Evolutionary conservation across 202 grass and related monocot species (phyloP).

Genomic region (Hordeum pubiflorum): DNA sequence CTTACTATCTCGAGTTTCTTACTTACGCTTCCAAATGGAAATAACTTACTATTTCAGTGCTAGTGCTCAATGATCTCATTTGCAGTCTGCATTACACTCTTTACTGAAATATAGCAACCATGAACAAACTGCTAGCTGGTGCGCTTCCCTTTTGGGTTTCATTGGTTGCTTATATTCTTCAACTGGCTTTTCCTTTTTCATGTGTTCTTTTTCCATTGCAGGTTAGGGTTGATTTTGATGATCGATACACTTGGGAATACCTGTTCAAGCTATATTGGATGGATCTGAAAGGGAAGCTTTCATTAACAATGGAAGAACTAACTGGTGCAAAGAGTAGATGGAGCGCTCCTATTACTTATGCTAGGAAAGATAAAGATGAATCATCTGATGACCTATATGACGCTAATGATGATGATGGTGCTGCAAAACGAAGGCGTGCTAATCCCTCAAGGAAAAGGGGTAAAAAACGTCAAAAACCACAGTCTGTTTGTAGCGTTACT

Average conservation of each 20-base stretch:
- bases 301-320: conserved; percentile 85
- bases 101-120: background rate
- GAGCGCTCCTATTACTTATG: conserved; percentile 42
- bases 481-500: background rate
- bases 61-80: background rate
- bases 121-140: background rate
- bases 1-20: background rate
- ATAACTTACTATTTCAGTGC: background rate
- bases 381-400: conserved; percentile 86
- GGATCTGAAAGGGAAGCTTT: conserved; percentile 72
- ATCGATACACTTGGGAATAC: conserved; percentile 89
- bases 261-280: conserved; percentile 97
- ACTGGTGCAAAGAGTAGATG: conserved; percentile 66
- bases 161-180: background rate
- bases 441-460: conserved; percentile 55
- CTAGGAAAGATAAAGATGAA: conserved; percentile 59
- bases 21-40: background rate
- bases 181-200: background rate
- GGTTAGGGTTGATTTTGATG: conserved; percentile 93
- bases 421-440: conserved; percentile 39
- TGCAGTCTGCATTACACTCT: background rate
- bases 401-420: conserved; percentile 64
- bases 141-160: background rate
- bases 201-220: conserved; percentile 30
- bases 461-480: conserved; percentile 33